Evolutionary conservation across 2,329 filamentous ascomycete species (phyloP).

Genomic region (Drechslerella coelobrocha): DNA sequence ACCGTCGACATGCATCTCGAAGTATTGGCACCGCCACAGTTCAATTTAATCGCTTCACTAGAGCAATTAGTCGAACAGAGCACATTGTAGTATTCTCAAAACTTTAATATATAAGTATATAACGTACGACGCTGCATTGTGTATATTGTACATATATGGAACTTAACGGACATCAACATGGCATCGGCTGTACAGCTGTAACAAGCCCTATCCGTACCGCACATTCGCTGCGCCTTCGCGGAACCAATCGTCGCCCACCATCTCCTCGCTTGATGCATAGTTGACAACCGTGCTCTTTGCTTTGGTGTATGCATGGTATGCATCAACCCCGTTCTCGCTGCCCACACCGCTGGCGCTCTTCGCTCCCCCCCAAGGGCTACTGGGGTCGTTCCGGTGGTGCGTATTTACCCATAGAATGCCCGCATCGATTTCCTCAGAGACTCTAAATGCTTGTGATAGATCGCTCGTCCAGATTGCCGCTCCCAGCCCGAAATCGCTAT

Average conservation of each 20-base stretch:
- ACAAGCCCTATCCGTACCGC: conserved; percentile 69
- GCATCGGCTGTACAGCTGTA: no score
- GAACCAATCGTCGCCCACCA: conserved; percentile 72
- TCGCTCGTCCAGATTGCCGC: conserved; percentile 51
- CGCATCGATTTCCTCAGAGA: conserved; percentile 62
- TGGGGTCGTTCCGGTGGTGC: conserved; percentile 75
- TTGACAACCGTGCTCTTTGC: conserved; percentile 74
- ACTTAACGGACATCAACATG: no score
- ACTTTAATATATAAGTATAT: no score
- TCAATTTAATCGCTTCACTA: no score
- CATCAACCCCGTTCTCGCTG: conserved; percentile 74
- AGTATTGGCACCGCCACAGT: no score
- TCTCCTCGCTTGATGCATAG: conserved; percentile 67
- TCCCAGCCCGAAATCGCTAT: conserved; percentile 60
- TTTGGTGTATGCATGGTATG: conserved; percentile 66
- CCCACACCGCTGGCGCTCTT: conserved; percentile 71
- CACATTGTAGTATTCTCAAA: no score
- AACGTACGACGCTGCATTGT: no score
- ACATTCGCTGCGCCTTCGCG: conserved; percentile 66
- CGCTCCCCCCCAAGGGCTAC: conserved; percentile 73
- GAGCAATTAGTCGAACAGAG: no score
- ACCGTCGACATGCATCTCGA: not conserved
- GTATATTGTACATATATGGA: no score
- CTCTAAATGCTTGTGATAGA: conserved; percentile 57
- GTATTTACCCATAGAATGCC: conserved; percentile 63